These are phyloP conservation scores for Aspergillus sp. DNA, from an alignment of 2,329 filamentous ascomycete genomes.

Conservation along the genomic window DNA sequence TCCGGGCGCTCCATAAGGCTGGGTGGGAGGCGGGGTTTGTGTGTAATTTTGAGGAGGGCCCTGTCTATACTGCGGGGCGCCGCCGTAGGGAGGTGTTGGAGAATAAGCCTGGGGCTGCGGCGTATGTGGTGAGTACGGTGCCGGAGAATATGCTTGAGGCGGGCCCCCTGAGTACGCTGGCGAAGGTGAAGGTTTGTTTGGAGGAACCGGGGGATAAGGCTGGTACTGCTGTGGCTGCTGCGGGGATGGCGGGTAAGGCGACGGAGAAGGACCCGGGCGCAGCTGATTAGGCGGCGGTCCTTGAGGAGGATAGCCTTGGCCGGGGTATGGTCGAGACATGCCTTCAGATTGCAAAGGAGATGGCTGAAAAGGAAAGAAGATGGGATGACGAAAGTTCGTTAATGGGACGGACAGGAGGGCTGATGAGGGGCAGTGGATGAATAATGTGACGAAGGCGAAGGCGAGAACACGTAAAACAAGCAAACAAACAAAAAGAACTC, in stretches of 20 bases:
- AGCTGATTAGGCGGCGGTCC: conserved; percentile 26
- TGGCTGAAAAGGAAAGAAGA: conserved; percentile 8
- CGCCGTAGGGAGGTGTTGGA: conserved; percentile 29
- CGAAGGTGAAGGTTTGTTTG: conserved; percentile 28
- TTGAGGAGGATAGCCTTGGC: conserved; percentile 31
- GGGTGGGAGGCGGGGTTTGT: conserved; percentile 40
- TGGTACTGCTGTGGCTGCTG: conserved; percentile 37
- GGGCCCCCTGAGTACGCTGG: conserved; percentile 25
- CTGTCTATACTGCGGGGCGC: conserved; percentile 16
- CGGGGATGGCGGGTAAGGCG: conserved; percentile 35
- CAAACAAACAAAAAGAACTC: conserved; percentile 1
- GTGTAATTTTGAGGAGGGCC: conserved; percentile 40
- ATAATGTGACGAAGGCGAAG: conserved; percentile 15
- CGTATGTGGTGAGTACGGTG: conserved; percentile 34
- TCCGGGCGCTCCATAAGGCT: conserved; percentile 33
- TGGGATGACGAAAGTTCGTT: conserved; percentile 9
- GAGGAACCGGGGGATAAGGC: conserved; percentile 35
- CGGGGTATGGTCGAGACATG: conserved; percentile 39
- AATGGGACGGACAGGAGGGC: conserved; percentile 3
- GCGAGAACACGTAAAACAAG: conserved; percentile 8
- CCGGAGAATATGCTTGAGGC: conserved; percentile 42
- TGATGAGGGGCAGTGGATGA: conserved; percentile 11
- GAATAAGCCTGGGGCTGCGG: conserved; percentile 25
- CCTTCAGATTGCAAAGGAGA: conserved; percentile 20
- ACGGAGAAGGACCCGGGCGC: conserved; percentile 32